A percentile compares a stretch with the other conserved stretches of the same genome.
Conservation (phyloP, 352 stramenopile genomes). For the Phytophthora citricola region DNA sequence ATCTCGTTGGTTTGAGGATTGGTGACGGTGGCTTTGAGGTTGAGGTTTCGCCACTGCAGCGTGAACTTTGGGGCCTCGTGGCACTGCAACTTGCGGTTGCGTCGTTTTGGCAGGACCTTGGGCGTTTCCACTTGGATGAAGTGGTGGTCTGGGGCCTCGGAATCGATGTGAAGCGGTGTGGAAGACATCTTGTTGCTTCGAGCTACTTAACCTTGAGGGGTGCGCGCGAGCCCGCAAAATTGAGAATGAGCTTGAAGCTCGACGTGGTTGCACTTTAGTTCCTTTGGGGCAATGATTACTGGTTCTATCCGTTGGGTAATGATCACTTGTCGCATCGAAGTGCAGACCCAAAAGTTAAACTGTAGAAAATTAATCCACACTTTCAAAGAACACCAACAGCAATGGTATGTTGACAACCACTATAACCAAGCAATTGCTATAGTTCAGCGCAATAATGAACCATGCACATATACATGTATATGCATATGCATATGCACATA, state of each 20-base stretch:
- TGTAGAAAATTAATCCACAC: background rate
- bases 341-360: background rate
- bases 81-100: constrained; percentile 6
- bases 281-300: background rate
- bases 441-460: too few species aligned
- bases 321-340: constrained; percentile 4
- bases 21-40: constrained; percentile 34
- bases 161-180: constrained; percentile 4
- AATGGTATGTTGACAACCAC: too few species aligned
- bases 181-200: background rate
- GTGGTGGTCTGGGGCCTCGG: constrained; percentile 6
- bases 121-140: constrained; percentile 23
- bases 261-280: too few species aligned
- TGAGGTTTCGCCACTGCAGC: constrained; percentile 55
- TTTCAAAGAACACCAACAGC: too few species aligned
- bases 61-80: constrained; percentile 29
- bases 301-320: background rate
- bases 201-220: background rate
- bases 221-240: background rate
- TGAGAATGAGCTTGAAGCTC: background rate
- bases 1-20: constrained; percentile 52
- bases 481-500: too few species aligned
- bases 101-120: constrained; percentile 2
- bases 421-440: too few species aligned
- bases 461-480: too few species aligned